Conservation (phyloP, 371 early-diverging fungal genomes). For the Cokeromyces recurvatus region DNA sequence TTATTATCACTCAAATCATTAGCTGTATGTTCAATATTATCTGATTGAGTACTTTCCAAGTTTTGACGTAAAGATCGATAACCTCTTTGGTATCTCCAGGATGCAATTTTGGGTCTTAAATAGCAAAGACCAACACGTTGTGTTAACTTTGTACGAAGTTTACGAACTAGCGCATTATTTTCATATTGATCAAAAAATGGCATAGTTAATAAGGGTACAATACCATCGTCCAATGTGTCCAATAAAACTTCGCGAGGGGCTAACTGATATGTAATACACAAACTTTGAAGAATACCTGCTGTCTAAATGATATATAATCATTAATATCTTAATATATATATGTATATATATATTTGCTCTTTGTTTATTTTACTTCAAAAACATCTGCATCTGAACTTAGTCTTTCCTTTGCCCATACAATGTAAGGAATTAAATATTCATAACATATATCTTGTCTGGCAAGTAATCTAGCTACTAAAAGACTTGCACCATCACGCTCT, state of each 20-base stretch:
- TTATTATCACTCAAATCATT: not conserved
- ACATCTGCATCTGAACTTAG: slow-evolving; percentile 32
- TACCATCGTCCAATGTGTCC: slow-evolving; percentile 50
- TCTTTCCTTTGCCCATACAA: slow-evolving; percentile 55
- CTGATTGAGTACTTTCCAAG: slow-evolving; percentile 20
- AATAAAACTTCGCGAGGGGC: slow-evolving; percentile 63
- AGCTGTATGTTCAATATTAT: slow-evolving; percentile 1
- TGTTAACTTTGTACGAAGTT: slow-evolving; percentile 74
- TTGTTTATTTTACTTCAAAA: slow-evolving; percentile 40
- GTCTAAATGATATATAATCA: slow-evolving; percentile 15
- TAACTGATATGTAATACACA: slow-evolving; percentile 68
- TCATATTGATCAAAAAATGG: slow-evolving; percentile 51
- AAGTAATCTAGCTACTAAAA: slow-evolving; percentile 76
- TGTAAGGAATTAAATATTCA: slow-evolving; percentile 47
- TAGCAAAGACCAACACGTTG: slow-evolving; percentile 79
- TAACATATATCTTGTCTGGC: slow-evolving; percentile 50
- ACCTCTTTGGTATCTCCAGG: slow-evolving; percentile 76
- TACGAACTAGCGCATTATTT: slow-evolving; percentile 72
- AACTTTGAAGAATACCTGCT: slow-evolving; percentile 59
- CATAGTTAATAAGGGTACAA: slow-evolving; percentile 48
- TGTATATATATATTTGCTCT: not conserved
- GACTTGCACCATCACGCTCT: slow-evolving; percentile 81
- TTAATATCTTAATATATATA: too few species aligned
- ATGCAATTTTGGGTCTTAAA: slow-evolving; percentile 66
- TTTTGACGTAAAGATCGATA: slow-evolving; percentile 48